Base-by-base conservation (phyloP, 148 eudicot genomes). In the Rhododendron ferrugineum region DNA sequence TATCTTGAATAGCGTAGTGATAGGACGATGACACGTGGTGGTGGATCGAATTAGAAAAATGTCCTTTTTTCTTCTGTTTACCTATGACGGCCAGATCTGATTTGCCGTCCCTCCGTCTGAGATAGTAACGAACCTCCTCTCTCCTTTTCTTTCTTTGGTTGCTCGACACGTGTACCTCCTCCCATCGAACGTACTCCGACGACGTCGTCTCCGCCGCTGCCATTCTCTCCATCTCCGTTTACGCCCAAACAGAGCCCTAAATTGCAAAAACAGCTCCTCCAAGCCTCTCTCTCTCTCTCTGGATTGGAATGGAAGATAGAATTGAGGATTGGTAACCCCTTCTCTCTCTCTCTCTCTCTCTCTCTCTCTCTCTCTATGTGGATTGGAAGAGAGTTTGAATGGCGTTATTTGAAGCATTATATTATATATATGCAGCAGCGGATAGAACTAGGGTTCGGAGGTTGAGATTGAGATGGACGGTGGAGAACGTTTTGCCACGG, bases 11-110 rank as follows among this genome's bases (percentile, higher is more conserved):
- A 36, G 66, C 82, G 79, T 85, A 88, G 26, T 50, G 88, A 87
- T 89, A 96, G 37, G 91, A 87, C 88, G 91, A 87, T 88, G 36
- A 28, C 6, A 91, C 88, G 83, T 89, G 93, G 49, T 89, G 93
- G 44, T 6, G 44, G 40, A 91, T 84, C 30, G 86, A 87, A 50
- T 88, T 92, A n/a, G 70, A n/a, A 64, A 15, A 52, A 52, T 40
- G 44, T 40, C 70, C n/a, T 30, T 64, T 64, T 10, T 62, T 62
- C 68, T 23, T 62, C 28, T 62, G 11, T 10, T 64, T 96, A 1
- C 95, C 98, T 37, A 95, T 87, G 5, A 95, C 94, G 47, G 88
- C 99, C 54, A 94, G 91, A 91, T 92, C 96, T 82, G 88, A 87
- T 50, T 85, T 83, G 22, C 97, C 98, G 75, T 91, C 94, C 80